Base-by-base conservation (phyloP, 106 monocot species). In the Platanthera zijinensis region DNA sequence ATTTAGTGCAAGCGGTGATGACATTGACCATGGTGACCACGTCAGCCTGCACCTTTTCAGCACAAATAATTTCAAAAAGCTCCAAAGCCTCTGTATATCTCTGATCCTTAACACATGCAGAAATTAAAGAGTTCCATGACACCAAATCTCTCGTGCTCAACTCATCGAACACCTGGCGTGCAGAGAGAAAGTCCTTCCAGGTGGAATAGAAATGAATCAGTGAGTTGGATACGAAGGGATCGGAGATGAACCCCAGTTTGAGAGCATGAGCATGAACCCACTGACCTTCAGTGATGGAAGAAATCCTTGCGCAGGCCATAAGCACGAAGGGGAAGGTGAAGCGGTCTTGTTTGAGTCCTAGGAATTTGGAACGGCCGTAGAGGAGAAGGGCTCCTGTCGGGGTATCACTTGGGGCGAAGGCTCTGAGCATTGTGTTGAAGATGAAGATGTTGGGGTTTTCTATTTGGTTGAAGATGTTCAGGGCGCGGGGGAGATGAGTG, bases 21-120 rank as follows among this genome's bases (percentile, higher is more conserved):
- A 82, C 82, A 74, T 82, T 84, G 17, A 84, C 84, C 84, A 84
- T 84, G 0, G 87, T 82, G 28, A 88, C 82, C 80, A 77, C 73
- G 30, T 88, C 87, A 9, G 18, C 84, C 51, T 69, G 74, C 39
- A 84, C 14, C 39, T 75, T 72, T 7, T 68, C 79, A n/a, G 32
- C 77, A 6, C 46, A 63, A 84, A 84, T 84, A 12, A 47, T 51
- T 50, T 82, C 50, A 39, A 82, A 88, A 9, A 84, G 39, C 6
- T 5, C 19, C 82, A 88, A 64, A 5, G 71, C 82, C 7, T 84
- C 87, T 49, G 13, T 78, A 18, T 80, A 77, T 8, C 57, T n/a
- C 5, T 80, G 70, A 4, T 32, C 5, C 12, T 82, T 84, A 19
- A 74, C 62, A 21, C 77, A 82, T n/a, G 83, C 85, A 73, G 83